Evolutionary conservation across 768 basidiomycete genomes (phyloP).

Genomic region (Lepiota brunneoincarnata): DNA sequence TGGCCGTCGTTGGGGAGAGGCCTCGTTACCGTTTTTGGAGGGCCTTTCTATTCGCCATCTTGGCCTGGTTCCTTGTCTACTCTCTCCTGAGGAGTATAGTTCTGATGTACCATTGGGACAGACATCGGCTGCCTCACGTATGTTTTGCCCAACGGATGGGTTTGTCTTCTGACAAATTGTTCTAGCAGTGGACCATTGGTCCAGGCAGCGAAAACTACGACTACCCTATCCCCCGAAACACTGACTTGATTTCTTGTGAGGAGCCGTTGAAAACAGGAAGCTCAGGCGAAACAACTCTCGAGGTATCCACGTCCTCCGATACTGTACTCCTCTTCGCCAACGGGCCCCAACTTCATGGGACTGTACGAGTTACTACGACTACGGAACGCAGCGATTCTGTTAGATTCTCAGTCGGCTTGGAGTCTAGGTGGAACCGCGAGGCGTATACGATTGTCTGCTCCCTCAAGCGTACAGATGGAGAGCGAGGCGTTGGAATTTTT

Average conservation of each 20-base stretch:
- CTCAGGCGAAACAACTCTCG: background rate
- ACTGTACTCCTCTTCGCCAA: slow-evolving; percentile 1
- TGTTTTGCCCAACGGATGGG: background rate
- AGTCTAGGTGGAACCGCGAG: background rate
- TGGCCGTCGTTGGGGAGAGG: background rate
- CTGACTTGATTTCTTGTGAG: slow-evolving; percentile 2
- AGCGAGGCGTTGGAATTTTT: slow-evolving; percentile 8
- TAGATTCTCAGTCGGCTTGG: background rate
- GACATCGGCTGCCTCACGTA: slow-evolving; percentile 3
- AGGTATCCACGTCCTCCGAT: background rate
- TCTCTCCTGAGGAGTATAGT: background rate
- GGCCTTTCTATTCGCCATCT: background rate
- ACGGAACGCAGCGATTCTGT: background rate
- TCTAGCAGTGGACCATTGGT: slow-evolving; percentile 6
- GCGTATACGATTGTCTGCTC: slow-evolving; percentile 5
- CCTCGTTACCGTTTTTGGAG: slow-evolving; percentile 2
- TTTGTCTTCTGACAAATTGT: background rate
- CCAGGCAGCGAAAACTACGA: slow-evolving; percentile 3
- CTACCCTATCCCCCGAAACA: background rate
- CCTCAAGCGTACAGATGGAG: slow-evolving; percentile 2
- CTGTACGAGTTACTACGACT: slow-evolving; percentile 3
- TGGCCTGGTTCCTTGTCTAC: background rate
- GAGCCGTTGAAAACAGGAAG: slow-evolving; percentile 2
- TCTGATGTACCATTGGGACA: background rate
- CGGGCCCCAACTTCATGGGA: background rate